phyloP scores from a whole-genome alignment of 495 filamentous ascomycete species.

The Daldinia loculata region DNA sequence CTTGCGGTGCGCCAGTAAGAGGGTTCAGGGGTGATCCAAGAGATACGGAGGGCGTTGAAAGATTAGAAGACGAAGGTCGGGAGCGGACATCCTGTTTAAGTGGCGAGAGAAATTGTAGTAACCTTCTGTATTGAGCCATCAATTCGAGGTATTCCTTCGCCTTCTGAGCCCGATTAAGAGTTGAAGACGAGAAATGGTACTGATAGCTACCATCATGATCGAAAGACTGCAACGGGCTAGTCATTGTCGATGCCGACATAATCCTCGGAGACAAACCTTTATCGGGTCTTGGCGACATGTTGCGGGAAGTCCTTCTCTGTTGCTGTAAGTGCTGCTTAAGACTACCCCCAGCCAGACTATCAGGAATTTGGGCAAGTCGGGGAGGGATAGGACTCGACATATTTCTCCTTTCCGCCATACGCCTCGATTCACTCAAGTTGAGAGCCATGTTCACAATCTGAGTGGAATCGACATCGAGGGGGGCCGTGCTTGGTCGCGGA shows the following conservation, averaged over 20 bases:
- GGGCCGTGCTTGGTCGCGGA: conserved; percentile 37
- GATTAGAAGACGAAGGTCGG: conserved; percentile 42
- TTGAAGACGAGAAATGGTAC: conserved; percentile 78
- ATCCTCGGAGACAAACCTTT: conserved; percentile 49
- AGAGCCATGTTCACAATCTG: conserved; percentile 92
- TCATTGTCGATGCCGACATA: conserved; percentile 44
- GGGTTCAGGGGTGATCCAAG: conserved; percentile 17
- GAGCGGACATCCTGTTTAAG: conserved; percentile 59
- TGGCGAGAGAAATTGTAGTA: conserved; percentile 78
- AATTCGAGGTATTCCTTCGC: conserved; percentile 82
- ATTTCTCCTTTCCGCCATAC: conserved; percentile 65
- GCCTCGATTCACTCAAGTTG: conserved; percentile 84
- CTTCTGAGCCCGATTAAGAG: conserved; percentile 78
- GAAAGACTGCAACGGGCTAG: conserved; percentile 55
- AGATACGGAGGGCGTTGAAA: conserved; percentile 45
- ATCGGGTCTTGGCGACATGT: conserved; percentile 64
- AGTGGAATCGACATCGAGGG: conserved; percentile 74
- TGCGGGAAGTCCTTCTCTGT: conserved; percentile 66
- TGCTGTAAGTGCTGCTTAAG: conserved; percentile 72
- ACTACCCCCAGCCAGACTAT: conserved; percentile 59
- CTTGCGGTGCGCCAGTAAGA: conserved; percentile 23
- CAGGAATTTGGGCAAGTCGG: conserved; percentile 53
- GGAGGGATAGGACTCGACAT: conserved; percentile 61
- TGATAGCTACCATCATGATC: conserved; percentile 56
- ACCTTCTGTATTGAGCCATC: conserved; percentile 77